phyloP scores from a whole-genome alignment of 129 eudicot genomes.

The Kitagawia praeruptora region DNA sequence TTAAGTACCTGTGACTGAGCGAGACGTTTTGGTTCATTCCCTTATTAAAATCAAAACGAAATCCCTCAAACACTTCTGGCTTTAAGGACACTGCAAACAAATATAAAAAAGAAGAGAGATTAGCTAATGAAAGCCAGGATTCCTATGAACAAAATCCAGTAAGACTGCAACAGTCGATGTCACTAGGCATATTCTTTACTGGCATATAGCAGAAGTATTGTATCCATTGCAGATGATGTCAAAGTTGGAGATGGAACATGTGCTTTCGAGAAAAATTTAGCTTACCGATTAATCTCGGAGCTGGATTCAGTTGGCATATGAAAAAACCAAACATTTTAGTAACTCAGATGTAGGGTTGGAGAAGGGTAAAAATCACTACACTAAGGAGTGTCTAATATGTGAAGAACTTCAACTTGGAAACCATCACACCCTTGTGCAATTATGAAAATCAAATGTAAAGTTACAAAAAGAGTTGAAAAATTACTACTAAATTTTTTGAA shows the following conservation, averaged over 20 bases:
- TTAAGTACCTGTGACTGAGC: conserved; percentile 79
- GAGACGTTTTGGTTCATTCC: conserved; percentile 67
- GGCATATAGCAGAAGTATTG: not conserved
- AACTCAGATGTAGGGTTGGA: no score
- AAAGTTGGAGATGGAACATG: not conserved
- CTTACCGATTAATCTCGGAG: no score
- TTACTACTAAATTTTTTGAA: no score
- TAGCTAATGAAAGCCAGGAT: not conserved
- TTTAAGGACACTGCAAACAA: conserved; percentile 64
- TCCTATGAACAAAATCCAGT: not conserved
- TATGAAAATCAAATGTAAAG: no score
- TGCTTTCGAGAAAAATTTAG: not conserved
- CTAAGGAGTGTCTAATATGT: no score
- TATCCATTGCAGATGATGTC: not conserved
- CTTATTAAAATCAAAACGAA: conserved; percentile 85
- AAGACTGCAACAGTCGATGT: not conserved
- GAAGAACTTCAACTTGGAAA: no score
- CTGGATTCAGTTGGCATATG: no score
- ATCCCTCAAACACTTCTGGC: conserved; percentile 88
- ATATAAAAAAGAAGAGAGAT: not conserved
- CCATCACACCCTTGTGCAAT: no score
- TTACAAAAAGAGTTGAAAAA: no score
- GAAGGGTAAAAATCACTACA: no score
- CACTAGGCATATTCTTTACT: not conserved
- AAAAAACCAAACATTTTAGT: no score